These are phyloP conservation scores for Monosporascus sp. DNA, from an alignment of 2,329 filamentous ascomycete species.

Conservation along the genomic window DNA sequence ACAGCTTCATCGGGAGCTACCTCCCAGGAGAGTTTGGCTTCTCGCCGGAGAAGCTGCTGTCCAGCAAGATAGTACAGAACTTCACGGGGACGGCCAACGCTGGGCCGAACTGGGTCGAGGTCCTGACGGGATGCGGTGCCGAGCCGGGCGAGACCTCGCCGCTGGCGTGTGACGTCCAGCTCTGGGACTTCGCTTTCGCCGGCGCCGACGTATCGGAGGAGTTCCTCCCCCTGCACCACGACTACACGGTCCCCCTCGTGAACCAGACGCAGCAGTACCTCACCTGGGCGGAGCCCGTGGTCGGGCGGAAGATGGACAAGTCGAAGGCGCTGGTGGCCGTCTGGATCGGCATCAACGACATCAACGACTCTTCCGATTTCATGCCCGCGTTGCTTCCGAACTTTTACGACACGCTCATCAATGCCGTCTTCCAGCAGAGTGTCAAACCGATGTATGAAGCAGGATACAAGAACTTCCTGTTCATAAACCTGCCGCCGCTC, in stretches of 20 bases:
- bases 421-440: constrained; percentile 32
- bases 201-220: constrained; percentile 42
- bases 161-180: constrained; percentile 36
- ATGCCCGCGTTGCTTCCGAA: constrained; percentile 34
- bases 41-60: constrained; percentile 35
- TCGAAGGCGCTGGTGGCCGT: constrained; percentile 36
- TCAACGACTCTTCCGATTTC: constrained; percentile 41
- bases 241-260: constrained; percentile 41
- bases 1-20: constrained; percentile 48
- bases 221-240: constrained; percentile 44
- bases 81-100: constrained; percentile 44
- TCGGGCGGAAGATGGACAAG: constrained; percentile 26
- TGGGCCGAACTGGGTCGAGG: constrained; percentile 50
- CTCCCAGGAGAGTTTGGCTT: constrained; percentile 36
- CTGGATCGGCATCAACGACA: constrained; percentile 55
- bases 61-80: constrained; percentile 46
- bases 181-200: constrained; percentile 53
- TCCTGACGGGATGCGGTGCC: constrained; percentile 44
- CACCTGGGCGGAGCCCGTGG: constrained; percentile 36
- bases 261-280: constrained; percentile 45
- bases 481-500: constrained; percentile 46
- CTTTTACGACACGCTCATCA: constrained; percentile 38
- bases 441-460: constrained; percentile 38
- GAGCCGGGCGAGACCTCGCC: constrained; percentile 37
- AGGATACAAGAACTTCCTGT: constrained; percentile 44